phyloP scores from a whole-genome alignment of 2,329 filamentous ascomycete genomes.

The Conoideocrella luteorostrata region DNA sequence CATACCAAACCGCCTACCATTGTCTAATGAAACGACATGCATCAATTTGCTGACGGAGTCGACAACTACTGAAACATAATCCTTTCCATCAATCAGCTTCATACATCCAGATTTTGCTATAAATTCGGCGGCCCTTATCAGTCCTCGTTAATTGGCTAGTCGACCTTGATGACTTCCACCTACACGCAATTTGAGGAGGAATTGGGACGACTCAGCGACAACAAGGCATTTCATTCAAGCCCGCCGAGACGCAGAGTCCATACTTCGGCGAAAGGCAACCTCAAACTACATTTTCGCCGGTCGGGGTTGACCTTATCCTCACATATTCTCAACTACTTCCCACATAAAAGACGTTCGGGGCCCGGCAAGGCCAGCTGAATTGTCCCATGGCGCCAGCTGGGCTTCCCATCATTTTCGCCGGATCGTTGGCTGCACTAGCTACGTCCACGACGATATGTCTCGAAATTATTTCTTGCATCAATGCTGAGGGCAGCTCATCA shows the following conservation, averaged over 20 bases:
- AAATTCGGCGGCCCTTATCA: not conserved
- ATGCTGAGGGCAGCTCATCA: conserved; percentile 4
- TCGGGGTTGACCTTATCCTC: not conserved
- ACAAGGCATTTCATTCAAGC: too few relatives aligned
- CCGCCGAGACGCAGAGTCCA: not conserved
- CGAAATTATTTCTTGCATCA: conserved; percentile 12
- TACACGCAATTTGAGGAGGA: not conserved
- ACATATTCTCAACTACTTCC: not conserved
- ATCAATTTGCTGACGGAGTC: not conserved
- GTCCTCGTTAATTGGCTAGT: not conserved
- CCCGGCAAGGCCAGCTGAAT: not conserved
- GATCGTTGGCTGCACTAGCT: conserved; percentile 14
- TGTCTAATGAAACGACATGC: not conserved
- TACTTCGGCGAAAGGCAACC: not conserved
- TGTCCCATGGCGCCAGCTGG: conserved; percentile 11
- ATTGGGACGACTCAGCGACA: not conserved
- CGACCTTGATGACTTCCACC: not conserved
- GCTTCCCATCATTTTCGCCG: conserved; percentile 8
- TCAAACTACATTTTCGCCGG: not conserved
- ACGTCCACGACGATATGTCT: conserved; percentile 14
- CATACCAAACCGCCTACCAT: not conserved
- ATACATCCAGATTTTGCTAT: not conserved
- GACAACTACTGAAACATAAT: not conserved
- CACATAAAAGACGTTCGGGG: not conserved
- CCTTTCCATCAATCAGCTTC: not conserved